Base-by-base conservation (phyloP, 352 stramenopile species). In the Phytophthora boehmeriae region DNA sequence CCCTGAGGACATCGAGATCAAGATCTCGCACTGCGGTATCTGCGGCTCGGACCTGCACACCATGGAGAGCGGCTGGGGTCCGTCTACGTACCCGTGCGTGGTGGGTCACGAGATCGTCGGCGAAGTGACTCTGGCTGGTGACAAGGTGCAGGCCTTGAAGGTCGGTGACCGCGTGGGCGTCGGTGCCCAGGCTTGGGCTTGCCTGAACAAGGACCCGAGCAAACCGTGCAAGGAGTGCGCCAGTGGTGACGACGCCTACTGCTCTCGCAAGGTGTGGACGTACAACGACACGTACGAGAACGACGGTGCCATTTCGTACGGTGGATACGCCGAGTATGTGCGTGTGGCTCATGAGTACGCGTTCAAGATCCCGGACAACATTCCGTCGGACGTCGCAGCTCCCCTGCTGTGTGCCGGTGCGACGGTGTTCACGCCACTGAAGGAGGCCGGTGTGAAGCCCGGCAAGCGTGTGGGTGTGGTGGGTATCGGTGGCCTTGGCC, bases 331-430 rank as follows among this genome's bases (percentile, higher is more conserved):
- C n/a, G 65, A 85, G 23, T 74, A 63, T 42, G 78, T 95, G 27
- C 81, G 86, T 17, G 68, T 89, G 2, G 48, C 78, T 49, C 57
- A 78, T 44, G 43, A 75, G 28, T 93, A 87, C 63, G 78, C 80
- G 2, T 75, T 96, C 41, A 43, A 53, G 49, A 82, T 96, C 72
- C 87, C 87, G 4, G 76, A 89, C 3, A 73, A 62, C 36, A 65
- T 95, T 34, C 51, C 65, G 8, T 73, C 83, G 14, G 66, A 73
- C 20, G 68, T 54, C 13, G 78, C 73, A 1, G 83, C 77, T 10
- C 75, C 82, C 13, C 55, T 96, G 30, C 61, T 96, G 38, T 96
- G 88, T 64, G 86, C 84, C n/a, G 88, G 87, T 45, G 78, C 84
- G 45, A 96, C 87, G 9, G 79, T 75, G 22, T 96, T 77, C 66